phyloP scores from a whole-genome alignment of 495 filamentous ascomycete genomes.

The Bathelium albidoporum region DNA sequence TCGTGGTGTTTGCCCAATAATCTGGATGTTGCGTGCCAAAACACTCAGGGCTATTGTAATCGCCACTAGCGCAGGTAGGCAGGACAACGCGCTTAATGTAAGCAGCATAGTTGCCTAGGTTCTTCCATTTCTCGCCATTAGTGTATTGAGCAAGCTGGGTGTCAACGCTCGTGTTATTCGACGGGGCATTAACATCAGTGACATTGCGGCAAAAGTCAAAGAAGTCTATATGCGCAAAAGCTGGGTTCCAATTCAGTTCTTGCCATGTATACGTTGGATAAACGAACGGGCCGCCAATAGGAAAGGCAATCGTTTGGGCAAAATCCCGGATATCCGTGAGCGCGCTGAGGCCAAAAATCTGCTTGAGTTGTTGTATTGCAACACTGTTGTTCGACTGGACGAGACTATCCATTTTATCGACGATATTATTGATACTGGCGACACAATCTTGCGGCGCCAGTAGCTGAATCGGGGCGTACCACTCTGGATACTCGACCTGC shows the following conservation, averaged over 20 bases:
- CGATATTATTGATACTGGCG: conserved; percentile 36
- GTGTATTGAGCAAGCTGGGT: conserved; percentile 35
- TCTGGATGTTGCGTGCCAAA: conserved; percentile 36
- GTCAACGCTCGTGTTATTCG: conserved; percentile 33
- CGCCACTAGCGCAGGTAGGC: conserved; percentile 32
- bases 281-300: conserved; percentile 34
- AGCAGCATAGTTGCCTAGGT: conserved; percentile 38
- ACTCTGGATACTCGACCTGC: conserved; percentile 32
- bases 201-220: conserved; percentile 42
- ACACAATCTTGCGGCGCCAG: conserved; percentile 35
- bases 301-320: conserved; percentile 36
- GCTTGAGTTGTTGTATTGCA: conserved; percentile 33
- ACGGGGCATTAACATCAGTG: conserved; percentile 35
- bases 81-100: conserved; percentile 37
- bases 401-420: conserved; percentile 36
- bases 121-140: conserved; percentile 37
- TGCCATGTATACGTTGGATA: conserved; percentile 42
- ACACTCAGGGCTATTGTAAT: conserved; percentile 34
- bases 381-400: conserved; percentile 26
- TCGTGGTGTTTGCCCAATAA: conserved; percentile 28
- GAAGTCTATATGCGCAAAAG: conserved; percentile 31
- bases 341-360: conserved; percentile 34
- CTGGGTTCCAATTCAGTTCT: conserved; percentile 38
- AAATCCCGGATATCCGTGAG: conserved; percentile 34
- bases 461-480: conserved; percentile 35